Evolutionary conservation across 352 stramenopile genomes (phyloP).

Genomic region (Globisporangium megalacanthum): DNA sequence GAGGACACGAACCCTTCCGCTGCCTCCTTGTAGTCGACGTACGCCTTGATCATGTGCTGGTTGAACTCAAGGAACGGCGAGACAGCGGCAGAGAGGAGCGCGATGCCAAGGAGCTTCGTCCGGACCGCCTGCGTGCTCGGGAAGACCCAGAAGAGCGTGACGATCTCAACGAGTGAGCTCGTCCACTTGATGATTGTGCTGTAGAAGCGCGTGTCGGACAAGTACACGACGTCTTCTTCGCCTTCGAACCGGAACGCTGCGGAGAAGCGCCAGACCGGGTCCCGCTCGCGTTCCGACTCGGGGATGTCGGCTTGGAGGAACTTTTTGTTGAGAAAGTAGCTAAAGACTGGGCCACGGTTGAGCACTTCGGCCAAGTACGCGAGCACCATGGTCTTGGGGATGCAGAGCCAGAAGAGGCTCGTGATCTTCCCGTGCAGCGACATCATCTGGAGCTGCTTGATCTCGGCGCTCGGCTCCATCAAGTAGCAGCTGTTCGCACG

Average conservation of each 20-base stretch:
- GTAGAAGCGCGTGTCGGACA: constrained; percentile 44
- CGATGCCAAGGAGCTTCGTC: constrained; percentile 21
- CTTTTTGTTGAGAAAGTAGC: constrained; percentile 56
- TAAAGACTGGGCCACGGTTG: constrained; percentile 47
- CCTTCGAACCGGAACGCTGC: constrained; percentile 22
- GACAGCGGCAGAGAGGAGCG: constrained; percentile 32
- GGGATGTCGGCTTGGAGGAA: constrained; percentile 56
- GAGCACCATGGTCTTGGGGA: constrained; percentile 39
- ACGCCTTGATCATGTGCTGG: constrained; percentile 44
- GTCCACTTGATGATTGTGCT: constrained; percentile 45
- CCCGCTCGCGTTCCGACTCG: constrained; percentile 44
- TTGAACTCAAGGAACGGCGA: constrained; percentile 47
- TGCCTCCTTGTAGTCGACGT: constrained; percentile 42
- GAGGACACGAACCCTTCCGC: constrained; percentile 24
- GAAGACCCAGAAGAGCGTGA: constrained; percentile 35
- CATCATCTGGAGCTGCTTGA: constrained; percentile 74
- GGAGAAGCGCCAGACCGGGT: constrained; percentile 45
- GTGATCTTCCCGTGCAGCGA: constrained; percentile 56
- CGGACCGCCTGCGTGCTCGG: constrained; percentile 7
- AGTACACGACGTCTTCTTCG: constrained; percentile 46
- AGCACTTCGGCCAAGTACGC: constrained; percentile 49
- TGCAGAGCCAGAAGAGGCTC: constrained; percentile 55
- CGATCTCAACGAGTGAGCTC: constrained; percentile 42
- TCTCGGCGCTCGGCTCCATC: constrained; percentile 48
- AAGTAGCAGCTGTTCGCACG: constrained; percentile 48